Conservation (phyloP, 2,329 filamentous ascomycete species). For the Aspergillus hortae region DNA sequence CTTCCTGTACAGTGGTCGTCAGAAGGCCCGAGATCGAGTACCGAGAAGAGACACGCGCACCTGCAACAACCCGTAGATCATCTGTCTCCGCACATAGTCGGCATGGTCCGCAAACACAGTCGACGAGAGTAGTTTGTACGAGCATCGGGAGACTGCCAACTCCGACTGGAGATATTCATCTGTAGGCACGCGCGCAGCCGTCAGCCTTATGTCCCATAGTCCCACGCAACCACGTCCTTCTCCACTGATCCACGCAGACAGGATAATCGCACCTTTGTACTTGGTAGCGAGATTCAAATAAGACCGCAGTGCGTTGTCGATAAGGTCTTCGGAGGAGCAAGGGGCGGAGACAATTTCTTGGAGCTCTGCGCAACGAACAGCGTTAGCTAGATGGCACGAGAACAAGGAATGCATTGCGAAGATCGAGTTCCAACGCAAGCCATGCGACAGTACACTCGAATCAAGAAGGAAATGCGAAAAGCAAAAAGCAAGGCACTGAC, state of each 20-base stretch:
- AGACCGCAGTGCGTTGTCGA: slow-evolving; percentile 81
- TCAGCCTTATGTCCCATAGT: neutral
- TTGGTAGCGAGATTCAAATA: slow-evolving; percentile 77
- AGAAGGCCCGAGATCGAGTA: neutral
- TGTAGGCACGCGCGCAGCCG: slow-evolving; percentile 22
- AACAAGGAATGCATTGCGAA: neutral
- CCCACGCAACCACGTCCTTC: neutral
- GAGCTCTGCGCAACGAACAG: slow-evolving; percentile 51
- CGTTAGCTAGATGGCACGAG: neutral
- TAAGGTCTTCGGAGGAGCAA: slow-evolving; percentile 60
- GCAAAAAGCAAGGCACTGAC: slow-evolving; percentile 48
- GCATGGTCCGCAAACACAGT: slow-evolving; percentile 69
- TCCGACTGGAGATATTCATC: slow-evolving; percentile 72
- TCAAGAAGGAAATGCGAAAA: neutral
- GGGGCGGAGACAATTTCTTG: slow-evolving; percentile 60
- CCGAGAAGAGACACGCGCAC: slow-evolving; percentile 30
- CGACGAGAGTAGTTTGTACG: slow-evolving; percentile 73
- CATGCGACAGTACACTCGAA: neutral
- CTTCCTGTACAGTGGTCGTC: slow-evolving; percentile 59
- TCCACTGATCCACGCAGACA: neutral
- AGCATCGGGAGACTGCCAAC: slow-evolving; percentile 75
- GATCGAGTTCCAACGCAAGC: neutral
- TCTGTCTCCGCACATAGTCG: slow-evolving; percentile 87
- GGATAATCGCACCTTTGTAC: slow-evolving; percentile 57
- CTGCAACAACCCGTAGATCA: slow-evolving; percentile 82